Evolutionary conservation across 495 filamentous ascomycete genomes (phyloP).

Genomic region (Monascus purpureus): DNA sequence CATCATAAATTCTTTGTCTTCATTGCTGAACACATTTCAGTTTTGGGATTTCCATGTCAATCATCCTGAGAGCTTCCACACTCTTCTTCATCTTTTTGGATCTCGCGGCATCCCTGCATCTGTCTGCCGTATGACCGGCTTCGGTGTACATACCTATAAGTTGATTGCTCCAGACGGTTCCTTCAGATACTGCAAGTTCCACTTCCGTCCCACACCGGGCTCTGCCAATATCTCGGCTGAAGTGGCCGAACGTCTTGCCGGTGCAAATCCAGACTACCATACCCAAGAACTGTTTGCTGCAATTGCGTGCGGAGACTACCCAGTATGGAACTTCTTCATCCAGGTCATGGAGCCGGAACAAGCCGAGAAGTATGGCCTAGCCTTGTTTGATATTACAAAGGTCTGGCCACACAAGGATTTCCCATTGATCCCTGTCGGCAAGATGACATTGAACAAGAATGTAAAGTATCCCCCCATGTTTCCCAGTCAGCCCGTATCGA

Average conservation of each 20-base stretch:
- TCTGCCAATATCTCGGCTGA: constrained; percentile 69
- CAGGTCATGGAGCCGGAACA: constrained; percentile 59
- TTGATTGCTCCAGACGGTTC: constrained; percentile 49
- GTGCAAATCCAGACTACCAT: constrained; percentile 68
- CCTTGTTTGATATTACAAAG: constrained; percentile 82
- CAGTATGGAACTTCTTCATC: constrained; percentile 72
- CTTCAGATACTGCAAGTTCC: constrained; percentile 60
- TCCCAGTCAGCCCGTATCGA: too few species aligned
- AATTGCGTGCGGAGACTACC: constrained; percentile 53
- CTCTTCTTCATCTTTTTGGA: too few species aligned
- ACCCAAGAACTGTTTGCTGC: constrained; percentile 59
- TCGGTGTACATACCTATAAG: constrained; percentile 64
- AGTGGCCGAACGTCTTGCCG: constrained; percentile 55
- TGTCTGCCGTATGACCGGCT: constrained; percentile 68
- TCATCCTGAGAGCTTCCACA: too few species aligned
- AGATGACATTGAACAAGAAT: constrained; percentile 58
- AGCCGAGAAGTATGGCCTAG: constrained; percentile 74
- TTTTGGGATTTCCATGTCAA: too few species aligned
- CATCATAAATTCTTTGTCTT: too few species aligned
- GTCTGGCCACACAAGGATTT: constrained; percentile 74
- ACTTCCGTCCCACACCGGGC: constrained; percentile 53
- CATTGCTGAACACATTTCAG: too few species aligned
- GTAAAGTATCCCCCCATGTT: too few species aligned
- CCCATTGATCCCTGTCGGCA: constrained; percentile 56
- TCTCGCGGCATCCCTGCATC: constrained; percentile 57